phyloP scores from a whole-genome alignment of 2,329 filamentous ascomycete genomes.

The Juglanconis oblonga region DNA sequence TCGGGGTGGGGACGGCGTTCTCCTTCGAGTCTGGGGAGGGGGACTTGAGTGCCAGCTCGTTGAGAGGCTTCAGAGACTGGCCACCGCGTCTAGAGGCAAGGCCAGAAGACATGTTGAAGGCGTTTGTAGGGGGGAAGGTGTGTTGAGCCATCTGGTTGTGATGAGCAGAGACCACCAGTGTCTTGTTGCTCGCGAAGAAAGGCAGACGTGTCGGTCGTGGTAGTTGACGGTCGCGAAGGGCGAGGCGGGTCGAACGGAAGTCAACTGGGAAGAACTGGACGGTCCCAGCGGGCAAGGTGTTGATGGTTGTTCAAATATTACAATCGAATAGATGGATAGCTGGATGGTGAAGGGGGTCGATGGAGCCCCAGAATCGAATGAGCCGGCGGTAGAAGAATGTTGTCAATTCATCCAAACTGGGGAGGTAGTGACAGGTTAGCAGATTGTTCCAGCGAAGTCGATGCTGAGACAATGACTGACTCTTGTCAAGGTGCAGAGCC shows the following conservation, averaged over 20 bases:
- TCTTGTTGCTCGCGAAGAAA: conserved; percentile 60
- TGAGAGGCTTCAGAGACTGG: conserved; percentile 87
- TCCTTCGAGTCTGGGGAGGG: conserved; percentile 61
- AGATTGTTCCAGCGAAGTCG: not conserved
- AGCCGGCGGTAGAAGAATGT: not conserved
- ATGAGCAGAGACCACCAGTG: conserved; percentile 78
- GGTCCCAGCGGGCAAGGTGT: not conserved
- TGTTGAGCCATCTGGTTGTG: conserved; percentile 91
- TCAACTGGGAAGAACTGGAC: not conserved
- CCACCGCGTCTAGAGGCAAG: conserved; percentile 83
- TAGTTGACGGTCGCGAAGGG: not conserved
- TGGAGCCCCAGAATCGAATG: conserved; percentile 2
- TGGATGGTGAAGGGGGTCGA: conserved; percentile 1
- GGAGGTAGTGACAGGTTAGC: not conserved
- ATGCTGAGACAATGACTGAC: conserved; percentile 12
- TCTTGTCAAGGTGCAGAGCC: conserved; percentile 7
- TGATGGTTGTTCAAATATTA: conserved; percentile 2
- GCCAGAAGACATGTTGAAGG: conserved; percentile 72
- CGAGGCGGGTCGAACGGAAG: not conserved
- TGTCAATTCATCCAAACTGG: conserved; percentile 15
- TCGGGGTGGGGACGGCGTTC: conserved; percentile 73
- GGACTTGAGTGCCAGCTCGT: conserved; percentile 68
- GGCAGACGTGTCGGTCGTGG: not conserved
- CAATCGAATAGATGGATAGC: conserved; percentile 12
- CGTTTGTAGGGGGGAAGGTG: conserved; percentile 68